Conservation (phyloP, 306 rosid species). For the Hylodesmum podocarpum region DNA sequence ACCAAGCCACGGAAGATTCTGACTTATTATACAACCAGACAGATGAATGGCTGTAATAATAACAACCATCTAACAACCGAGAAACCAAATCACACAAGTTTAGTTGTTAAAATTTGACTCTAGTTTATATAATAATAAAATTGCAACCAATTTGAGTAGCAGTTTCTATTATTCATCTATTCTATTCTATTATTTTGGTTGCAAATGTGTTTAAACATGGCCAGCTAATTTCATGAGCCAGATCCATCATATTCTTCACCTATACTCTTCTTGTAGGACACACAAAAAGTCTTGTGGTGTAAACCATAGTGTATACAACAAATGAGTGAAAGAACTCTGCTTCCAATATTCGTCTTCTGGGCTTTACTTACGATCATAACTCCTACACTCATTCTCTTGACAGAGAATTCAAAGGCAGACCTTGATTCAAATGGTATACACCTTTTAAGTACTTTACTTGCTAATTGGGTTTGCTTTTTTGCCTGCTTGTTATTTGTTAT, state of each 20-base stretch:
- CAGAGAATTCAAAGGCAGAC: slow-evolving; percentile 62
- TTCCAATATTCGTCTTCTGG: slow-evolving; percentile 81
- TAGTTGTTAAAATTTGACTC: slow-evolving; percentile 53
- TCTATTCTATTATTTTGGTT: slow-evolving; percentile 37
- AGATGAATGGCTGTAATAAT: slow-evolving; percentile 41
- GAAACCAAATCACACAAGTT: slow-evolving; percentile 45
- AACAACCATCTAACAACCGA: slow-evolving; percentile 78
- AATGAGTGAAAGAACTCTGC: slow-evolving; percentile 70
- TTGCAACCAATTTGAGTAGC: slow-evolving; percentile 6
- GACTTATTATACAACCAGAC: slow-evolving; percentile 35
- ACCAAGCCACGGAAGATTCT: slow-evolving; percentile 19
- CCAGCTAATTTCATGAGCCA: slow-evolving; percentile 54
- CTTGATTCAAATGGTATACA: slow-evolving; percentile 32
- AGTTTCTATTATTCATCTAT: slow-evolving; percentile 12
- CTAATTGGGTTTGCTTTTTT: neutral
- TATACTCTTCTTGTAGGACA: neutral
- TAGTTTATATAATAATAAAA: slow-evolving; percentile 2
- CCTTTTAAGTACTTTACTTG: neutral
- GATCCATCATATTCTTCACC: slow-evolving; percentile 25
- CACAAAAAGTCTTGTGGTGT: neutral
- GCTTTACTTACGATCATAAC: slow-evolving; percentile 73
- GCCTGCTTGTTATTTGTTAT: neutral
- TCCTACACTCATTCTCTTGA: slow-evolving; percentile 66
- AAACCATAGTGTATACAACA: slow-evolving; percentile 26
- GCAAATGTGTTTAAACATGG: slow-evolving; percentile 43